phyloP scores from a whole-genome alignment of 192 early-diverging fungal genomes.

The Irineochytrium annulatum region DNA sequence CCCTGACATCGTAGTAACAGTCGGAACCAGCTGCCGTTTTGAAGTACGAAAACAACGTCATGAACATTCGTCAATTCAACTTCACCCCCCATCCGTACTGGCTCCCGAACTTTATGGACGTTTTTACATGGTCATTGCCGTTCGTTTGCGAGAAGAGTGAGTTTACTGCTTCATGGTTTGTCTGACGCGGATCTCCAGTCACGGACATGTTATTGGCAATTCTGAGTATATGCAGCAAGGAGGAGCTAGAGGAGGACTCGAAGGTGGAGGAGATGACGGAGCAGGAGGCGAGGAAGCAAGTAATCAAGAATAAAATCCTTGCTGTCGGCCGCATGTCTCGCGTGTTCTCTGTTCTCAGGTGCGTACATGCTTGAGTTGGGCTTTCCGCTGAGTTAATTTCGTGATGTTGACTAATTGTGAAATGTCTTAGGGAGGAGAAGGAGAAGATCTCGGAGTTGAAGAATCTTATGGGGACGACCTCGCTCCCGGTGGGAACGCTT shows the following conservation, averaged over 20 bases:
- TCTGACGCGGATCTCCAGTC: slow-evolving; percentile 49
- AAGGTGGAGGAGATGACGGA: slow-evolving; percentile 41
- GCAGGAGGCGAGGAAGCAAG: slow-evolving; percentile 56
- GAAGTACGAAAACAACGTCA: slow-evolving; percentile 98
- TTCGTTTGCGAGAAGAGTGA: slow-evolving; percentile 97
- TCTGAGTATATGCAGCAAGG: slow-evolving; percentile 92
- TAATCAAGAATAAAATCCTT: slow-evolving; percentile 83
- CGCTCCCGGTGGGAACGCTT: slow-evolving; percentile 80
- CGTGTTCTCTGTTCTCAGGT: slow-evolving; percentile 84
- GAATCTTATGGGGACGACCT: slow-evolving; percentile 75
- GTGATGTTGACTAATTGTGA: background rate
- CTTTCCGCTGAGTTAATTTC: background rate
- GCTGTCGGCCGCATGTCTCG: slow-evolving; percentile 89
- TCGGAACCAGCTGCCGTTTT: slow-evolving; percentile 75
- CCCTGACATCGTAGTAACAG: slow-evolving; percentile 6
- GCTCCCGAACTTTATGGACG: slow-evolving; percentile 99
- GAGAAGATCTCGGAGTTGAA: slow-evolving; percentile 94
- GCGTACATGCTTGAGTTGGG: slow-evolving; percentile 12
- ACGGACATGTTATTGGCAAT: slow-evolving; percentile 96
- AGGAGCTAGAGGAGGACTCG: slow-evolving; percentile 75
- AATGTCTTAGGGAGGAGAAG: slow-evolving; percentile 64
- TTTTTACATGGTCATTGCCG: slow-evolving; percentile 95
- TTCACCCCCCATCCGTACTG: slow-evolving; percentile 96
- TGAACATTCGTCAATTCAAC: slow-evolving; percentile 98
- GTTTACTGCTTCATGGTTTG: slow-evolving; percentile 7